Base-by-base conservation (phyloP, 352 stramenopile genomes). In the Plasmopara muralis region DNA sequence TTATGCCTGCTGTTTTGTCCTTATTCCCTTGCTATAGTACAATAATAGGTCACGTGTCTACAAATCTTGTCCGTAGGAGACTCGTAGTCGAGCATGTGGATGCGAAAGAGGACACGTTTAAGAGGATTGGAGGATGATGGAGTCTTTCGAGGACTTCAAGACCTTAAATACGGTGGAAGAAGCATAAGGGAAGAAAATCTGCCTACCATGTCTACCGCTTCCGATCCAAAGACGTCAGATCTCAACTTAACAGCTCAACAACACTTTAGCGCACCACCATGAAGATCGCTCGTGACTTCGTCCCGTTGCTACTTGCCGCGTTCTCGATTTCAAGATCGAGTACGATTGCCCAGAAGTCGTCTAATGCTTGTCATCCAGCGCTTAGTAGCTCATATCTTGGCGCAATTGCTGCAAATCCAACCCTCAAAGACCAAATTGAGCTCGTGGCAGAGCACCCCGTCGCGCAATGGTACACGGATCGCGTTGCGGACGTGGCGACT, bases 381-480 rank as follows among this genome's bases (percentile, higher is more conserved):
- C 41, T 70, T 8, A 43, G 57, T 28, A 53, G 62, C 2, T 77
- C 68, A 15, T 77, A 74, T 29, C 9, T 47, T 2, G 33, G 35
- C 34, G 66, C 66, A 5, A 42, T 72, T 13, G 18, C 38, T 6
- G 28, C 55, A 6, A 76, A 74, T 43, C 70, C 66, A 38, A 47
- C 66, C 31, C 47, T 79, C 28, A 75, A 79, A 45, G 28, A 55
- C 9, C 55, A 68, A 15, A 62, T 79, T 44, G 65, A 68, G 38
- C 41, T 55, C 9, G 53, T 76, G 28, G 62, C 64, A 1, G 53
- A 51, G 39, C 60, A 72, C 18, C 57, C 61, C 35, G 56, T 77
- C 39, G 74, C 72, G 14, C 65, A 66, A 46, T 85, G 74, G 74
- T 85, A 75, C 49, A 77, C 70, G 2, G 74, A 85, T 52, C 70